Conservation (phyloP, 2,329 filamentous ascomycete genomes). For the Nemania sp. region DNA sequence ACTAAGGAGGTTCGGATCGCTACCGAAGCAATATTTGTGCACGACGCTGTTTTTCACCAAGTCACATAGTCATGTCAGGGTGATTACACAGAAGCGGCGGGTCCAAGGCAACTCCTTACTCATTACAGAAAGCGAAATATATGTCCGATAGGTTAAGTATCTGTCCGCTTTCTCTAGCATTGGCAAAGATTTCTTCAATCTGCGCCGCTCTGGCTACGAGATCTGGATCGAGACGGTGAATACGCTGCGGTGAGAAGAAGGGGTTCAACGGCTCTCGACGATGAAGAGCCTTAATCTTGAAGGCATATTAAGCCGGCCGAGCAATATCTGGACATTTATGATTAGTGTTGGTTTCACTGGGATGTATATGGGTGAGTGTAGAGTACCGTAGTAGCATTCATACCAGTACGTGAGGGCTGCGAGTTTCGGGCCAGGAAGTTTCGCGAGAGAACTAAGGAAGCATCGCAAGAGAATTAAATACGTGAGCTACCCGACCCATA, state of each 20-base stretch:
- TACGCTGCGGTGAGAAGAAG: constrained; percentile 31
- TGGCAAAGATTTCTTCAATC: constrained; percentile 19
- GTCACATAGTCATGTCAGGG: constrained; percentile 9
- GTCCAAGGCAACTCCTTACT: constrained; percentile 20
- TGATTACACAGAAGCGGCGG: neutral
- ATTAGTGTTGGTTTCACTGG: neutral
- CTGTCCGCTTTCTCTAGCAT: constrained; percentile 20
- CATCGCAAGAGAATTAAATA: constrained; percentile 25
- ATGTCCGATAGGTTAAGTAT: constrained; percentile 26
- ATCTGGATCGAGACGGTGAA: constrained; percentile 25
- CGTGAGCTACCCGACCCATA: constrained; percentile 16
- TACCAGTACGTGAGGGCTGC: constrained; percentile 37
- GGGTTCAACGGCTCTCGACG: constrained; percentile 29
- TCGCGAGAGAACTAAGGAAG: constrained; percentile 28
- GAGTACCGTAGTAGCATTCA: constrained; percentile 35
- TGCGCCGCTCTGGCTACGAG: constrained; percentile 22
- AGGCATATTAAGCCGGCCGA: constrained; percentile 34
- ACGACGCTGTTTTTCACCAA: constrained; percentile 43
- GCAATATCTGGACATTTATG: constrained; percentile 26
- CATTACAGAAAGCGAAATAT: constrained; percentile 33
- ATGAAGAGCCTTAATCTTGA: constrained; percentile 39
- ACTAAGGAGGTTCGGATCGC: constrained; percentile 43
- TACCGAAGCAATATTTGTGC: constrained; percentile 49
- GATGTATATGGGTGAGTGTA: neutral
- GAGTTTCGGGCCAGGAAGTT: constrained; percentile 32